Conservation (phyloP, 2,329 filamentous ascomycete species). For the Dothistroma septosporum region DNA sequence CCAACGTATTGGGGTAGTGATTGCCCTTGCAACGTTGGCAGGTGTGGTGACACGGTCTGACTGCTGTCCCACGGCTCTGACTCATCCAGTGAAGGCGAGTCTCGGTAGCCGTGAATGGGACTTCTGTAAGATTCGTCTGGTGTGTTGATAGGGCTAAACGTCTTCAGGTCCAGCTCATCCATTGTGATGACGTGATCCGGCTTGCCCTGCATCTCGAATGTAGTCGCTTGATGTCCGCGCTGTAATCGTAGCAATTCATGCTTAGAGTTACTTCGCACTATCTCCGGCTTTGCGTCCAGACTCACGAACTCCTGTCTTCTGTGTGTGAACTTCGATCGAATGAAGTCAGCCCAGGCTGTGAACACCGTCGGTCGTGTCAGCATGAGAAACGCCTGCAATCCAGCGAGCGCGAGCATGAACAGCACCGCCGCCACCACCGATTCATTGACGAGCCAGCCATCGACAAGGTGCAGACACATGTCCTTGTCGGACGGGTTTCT, state of each 20-base stretch:
- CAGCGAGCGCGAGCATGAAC: slow-evolving; percentile 73
- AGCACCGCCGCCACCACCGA: slow-evolving; percentile 76
- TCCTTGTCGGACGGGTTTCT: slow-evolving; percentile 56
- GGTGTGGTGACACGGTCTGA: neutral
- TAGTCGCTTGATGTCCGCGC: slow-evolving; percentile 29
- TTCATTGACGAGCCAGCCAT: slow-evolving; percentile 65
- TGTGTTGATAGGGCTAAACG: slow-evolving; percentile 10
- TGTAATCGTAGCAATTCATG: slow-evolving; percentile 23
- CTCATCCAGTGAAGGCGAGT: slow-evolving; percentile 2
- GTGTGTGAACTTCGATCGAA: slow-evolving; percentile 44
- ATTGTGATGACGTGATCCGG: slow-evolving; percentile 11
- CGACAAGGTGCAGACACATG: slow-evolving; percentile 60
- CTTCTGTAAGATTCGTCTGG: slow-evolving; percentile 17
- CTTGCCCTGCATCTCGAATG: slow-evolving; percentile 34
- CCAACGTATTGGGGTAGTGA: slow-evolving; percentile 18
- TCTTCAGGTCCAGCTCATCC: slow-evolving; percentile 19
- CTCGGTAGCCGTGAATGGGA: slow-evolving; percentile 7
- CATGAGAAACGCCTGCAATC: slow-evolving; percentile 78
- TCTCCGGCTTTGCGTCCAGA: slow-evolving; percentile 59
- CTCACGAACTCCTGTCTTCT: slow-evolving; percentile 80
- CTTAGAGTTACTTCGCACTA: slow-evolving; percentile 23
- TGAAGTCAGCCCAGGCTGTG: slow-evolving; percentile 71
- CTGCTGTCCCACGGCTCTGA: neutral
- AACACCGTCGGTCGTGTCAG: slow-evolving; percentile 83
- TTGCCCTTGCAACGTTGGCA: slow-evolving; percentile 6